A percentile compares a stretch with the other conserved stretches of the same genome.
Evolutionary conservation across 2,329 filamentous ascomycete genomes (phyloP).

Genomic region (Herpotrichia juniperi): DNA sequence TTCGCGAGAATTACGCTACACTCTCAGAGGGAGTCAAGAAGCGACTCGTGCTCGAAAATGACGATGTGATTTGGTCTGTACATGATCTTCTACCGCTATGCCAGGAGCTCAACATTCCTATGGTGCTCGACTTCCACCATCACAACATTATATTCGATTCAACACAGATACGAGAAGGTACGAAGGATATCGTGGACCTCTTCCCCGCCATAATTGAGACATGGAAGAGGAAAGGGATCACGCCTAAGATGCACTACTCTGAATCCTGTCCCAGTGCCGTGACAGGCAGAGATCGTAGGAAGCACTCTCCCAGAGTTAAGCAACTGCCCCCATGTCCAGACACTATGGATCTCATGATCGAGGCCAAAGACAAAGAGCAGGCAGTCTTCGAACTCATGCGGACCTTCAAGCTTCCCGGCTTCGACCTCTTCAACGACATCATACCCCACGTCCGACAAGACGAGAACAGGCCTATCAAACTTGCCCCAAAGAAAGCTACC

Average conservation of each 20-base stretch:
- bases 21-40: conserved; percentile 75
- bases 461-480: conserved; percentile 64
- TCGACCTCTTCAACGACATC: conserved; percentile 76
- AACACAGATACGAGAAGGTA: conserved; percentile 77
- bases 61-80: conserved; percentile 91
- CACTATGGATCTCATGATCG: conserved; percentile 97
- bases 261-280: conserved; percentile 79
- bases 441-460: conserved; percentile 78
- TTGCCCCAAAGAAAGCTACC: conserved; percentile 47
- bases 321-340: conserved; percentile 81
- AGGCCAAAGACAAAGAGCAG: conserved; percentile 98
- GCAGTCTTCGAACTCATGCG: conserved; percentile 94
- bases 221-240: conserved; percentile 84
- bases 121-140: conserved; percentile 93
- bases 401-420: conserved; percentile 82
- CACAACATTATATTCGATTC: conserved; percentile 91
- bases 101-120: conserved; percentile 90
- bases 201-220: conserved; percentile 81
- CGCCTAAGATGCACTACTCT: conserved; percentile 96
- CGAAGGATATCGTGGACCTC: conserved; percentile 76
- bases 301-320: conserved; percentile 80
- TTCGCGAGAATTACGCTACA: conserved; percentile 73
- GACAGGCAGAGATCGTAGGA: conserved; percentile 77
- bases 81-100: conserved; percentile 90
- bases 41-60: conserved; percentile 88